Conservation (phyloP, 345 rosid genomes). For the Linum trigynum region DNA sequence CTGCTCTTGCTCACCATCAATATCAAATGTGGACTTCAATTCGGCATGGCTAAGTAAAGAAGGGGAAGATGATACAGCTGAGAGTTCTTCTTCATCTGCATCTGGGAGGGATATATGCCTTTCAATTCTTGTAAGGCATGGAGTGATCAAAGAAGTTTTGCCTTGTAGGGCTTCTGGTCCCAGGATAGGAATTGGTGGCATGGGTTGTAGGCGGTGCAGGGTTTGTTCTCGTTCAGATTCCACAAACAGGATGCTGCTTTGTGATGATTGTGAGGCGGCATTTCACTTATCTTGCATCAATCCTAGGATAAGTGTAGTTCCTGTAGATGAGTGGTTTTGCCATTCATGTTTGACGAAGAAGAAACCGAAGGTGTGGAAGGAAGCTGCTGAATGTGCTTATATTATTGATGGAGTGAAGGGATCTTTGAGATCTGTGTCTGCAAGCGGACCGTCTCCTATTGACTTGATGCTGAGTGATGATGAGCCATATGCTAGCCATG, state of each 20-base stretch:
- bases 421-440: slow-evolving; percentile 24
- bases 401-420: slow-evolving; percentile 27
- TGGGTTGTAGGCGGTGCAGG: slow-evolving; percentile 45
- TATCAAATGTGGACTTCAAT: slow-evolving; percentile 42
- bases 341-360: slow-evolving; percentile 55
- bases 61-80: slow-evolving; percentile 39
- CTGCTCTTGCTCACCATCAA: slow-evolving; percentile 43
- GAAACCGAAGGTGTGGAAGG: slow-evolving; percentile 33
- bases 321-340: slow-evolving; percentile 74
- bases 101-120: slow-evolving; percentile 37
- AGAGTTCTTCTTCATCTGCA: slow-evolving; percentile 49
- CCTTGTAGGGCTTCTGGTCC: slow-evolving; percentile 17
- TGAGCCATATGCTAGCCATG: slow-evolving; percentile 37
- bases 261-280: slow-evolving; percentile 80
- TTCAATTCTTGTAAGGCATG: slow-evolving; percentile 28
- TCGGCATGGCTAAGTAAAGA: slow-evolving; percentile 38
- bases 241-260: slow-evolving; percentile 51
- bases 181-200: slow-evolving; percentile 23
- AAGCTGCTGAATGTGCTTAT: slow-evolving; percentile 23
- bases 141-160: slow-evolving; percentile 23
- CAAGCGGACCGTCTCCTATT: slow-evolving; percentile 28
- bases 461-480: slow-evolving; percentile 44
- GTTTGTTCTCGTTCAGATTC: slow-evolving; percentile 45
- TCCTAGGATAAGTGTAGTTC: slow-evolving; percentile 41
- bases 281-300: slow-evolving; percentile 71